Evolutionary conservation across 768 basidiomycete species (phyloP).

Genomic region (Tylopilus sp.): DNA sequence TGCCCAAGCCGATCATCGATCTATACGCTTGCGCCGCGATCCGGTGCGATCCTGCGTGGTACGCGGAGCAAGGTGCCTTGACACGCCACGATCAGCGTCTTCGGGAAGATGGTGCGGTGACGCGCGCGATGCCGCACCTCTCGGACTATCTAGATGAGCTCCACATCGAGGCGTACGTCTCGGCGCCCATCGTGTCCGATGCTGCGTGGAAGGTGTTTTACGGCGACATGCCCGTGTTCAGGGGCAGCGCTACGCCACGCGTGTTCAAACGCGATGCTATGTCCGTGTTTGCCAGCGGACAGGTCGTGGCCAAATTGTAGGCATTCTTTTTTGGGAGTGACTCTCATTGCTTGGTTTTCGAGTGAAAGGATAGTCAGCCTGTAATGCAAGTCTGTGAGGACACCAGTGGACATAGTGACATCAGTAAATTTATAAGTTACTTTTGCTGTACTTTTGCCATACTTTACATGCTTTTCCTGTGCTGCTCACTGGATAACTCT

Average conservation of each 20-base stretch:
- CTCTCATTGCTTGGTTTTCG: too few species aligned
- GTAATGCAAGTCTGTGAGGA: too few species aligned
- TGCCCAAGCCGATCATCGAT: slow-evolving; percentile 50
- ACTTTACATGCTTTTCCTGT: too few species aligned
- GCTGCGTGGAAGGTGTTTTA: slow-evolving; percentile 47
- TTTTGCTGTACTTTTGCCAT: too few species aligned
- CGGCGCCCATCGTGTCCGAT: slow-evolving; percentile 53
- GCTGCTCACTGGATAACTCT: too few species aligned
- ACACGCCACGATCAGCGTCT: slow-evolving; percentile 41
- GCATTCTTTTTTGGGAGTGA: too few species aligned
- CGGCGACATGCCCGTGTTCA: slow-evolving; percentile 37
- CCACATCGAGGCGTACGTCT: slow-evolving; percentile 46
- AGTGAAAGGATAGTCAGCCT: too few species aligned
- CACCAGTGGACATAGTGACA: too few species aligned
- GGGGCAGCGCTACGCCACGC: too few species aligned
- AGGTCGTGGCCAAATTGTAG: not conserved
- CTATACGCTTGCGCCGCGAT: slow-evolving; percentile 48
- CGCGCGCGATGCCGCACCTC: slow-evolving; percentile 28
- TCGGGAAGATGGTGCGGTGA: slow-evolving; percentile 43
- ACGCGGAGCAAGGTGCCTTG: not conserved
- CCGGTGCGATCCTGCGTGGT: slow-evolving; percentile 3
- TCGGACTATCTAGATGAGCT: slow-evolving; percentile 40
- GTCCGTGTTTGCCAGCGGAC: not conserved
- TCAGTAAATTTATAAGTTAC: too few species aligned
- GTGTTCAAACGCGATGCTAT: slow-evolving; percentile 41